Conservation (phyloP, 345 rosid genomes). For the Citropsis articulata region DNA sequence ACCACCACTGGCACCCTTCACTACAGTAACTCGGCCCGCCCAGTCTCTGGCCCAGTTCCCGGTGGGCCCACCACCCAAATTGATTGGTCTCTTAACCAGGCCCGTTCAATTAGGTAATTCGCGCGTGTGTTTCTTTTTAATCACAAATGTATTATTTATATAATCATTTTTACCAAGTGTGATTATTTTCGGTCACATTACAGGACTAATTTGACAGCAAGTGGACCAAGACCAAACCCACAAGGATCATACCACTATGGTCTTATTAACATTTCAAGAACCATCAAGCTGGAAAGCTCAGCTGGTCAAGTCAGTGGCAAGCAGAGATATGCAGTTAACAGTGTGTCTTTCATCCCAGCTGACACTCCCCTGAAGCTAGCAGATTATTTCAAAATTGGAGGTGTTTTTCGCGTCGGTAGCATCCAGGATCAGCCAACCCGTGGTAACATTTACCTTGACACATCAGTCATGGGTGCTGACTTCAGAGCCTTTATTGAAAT, state of each 20-base stretch:
- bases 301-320: constrained; percentile 54
- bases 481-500: constrained; percentile 64
- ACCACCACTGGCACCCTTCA: constrained; percentile 52
- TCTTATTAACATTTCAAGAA: constrained; percentile 49
- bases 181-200: not conserved
- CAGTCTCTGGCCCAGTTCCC: constrained; percentile 43
- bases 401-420: constrained; percentile 63
- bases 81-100: constrained; percentile 75
- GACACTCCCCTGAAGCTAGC: constrained; percentile 87
- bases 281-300: constrained; percentile 59
- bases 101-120: constrained; percentile 59
- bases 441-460: constrained; percentile 44
- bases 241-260: constrained; percentile 97
- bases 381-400: constrained; percentile 73
- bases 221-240: constrained; percentile 97
- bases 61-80: constrained; percentile 45
- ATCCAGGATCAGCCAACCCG: constrained; percentile 47
- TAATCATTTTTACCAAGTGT: too few species aligned
- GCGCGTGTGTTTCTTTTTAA: not conserved
- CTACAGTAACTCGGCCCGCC: constrained; percentile 54
- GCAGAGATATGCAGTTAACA: constrained; percentile 80
- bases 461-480: constrained; percentile 75
- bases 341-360: constrained; percentile 62
- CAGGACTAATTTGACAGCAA: constrained; percentile 87
- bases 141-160: not conserved